Evolutionary conservation across 805 yeast genomes (phyloP), one percentile per base, ranked within the genome.

Genomic region (Phaffomyces opuntiae): DNA sequence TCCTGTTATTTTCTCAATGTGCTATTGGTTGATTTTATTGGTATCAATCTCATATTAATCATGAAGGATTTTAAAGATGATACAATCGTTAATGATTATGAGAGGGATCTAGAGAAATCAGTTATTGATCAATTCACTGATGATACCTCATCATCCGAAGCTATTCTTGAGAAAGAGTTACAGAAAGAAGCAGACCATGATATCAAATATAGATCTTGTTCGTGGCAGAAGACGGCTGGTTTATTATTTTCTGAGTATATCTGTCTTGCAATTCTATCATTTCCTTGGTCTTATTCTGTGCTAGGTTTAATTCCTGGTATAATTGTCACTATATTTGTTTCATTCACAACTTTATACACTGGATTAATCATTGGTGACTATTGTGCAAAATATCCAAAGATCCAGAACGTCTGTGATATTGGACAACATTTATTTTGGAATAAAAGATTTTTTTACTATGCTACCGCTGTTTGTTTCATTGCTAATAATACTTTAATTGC

Each of bases 211-310:
- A 61, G 74, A 42, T 64, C 72, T 19, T 76, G 81, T 51, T 70
- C 80, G 26, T 78, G 82, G 82, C 74, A 71, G 52, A 74, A 69
- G 49, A 76, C 83, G 0, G 79, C 83, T 1, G 81, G 80, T n/a
- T 65, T 78, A 36, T 62, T 78, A 43, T 75, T 78, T 50, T 73
- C 80, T 2, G 83, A 78, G 57, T 78, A 78, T 57, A 76, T 78
- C 31, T 79, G 82, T 53, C 65, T 78, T 49, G 83, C 83, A 13
- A 76, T 77, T 48, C 70, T 78, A 78, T 74, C 81, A n/a, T 78
- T 78, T 57, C 84, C 84, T 0, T 77, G 82, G 81, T 74, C 81
- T 11, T 78, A 75, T 53, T 75, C 82, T 3, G 78, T 78, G 4
- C 61, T 78, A 17, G 84, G 84, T 0, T 59, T 78, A 9, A 73